Evolutionary conservation across 2,329 filamentous ascomycete species (phyloP).

Genomic region (Pestalotiopsis sp.): DNA sequence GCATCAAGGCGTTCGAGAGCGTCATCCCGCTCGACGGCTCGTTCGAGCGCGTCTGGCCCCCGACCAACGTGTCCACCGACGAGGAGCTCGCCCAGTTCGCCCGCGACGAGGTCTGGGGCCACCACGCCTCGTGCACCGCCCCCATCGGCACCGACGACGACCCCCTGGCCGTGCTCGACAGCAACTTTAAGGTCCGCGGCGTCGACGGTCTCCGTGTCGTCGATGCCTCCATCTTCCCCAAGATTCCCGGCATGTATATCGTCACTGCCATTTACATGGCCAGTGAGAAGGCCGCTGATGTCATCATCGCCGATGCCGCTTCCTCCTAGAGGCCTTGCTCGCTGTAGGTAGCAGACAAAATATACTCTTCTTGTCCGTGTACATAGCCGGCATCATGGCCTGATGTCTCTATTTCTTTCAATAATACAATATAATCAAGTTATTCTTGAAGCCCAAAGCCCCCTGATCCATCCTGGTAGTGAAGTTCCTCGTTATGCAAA

Average conservation of each 20-base stretch:
- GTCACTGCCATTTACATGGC: slow-evolving; percentile 55
- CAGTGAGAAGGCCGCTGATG: slow-evolving; percentile 63
- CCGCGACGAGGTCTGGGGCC: slow-evolving; percentile 40
- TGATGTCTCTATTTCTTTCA: neutral
- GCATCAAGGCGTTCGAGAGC: slow-evolving; percentile 41
- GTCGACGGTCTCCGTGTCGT: slow-evolving; percentile 60
- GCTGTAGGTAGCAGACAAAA: neutral
- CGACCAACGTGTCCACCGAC: slow-evolving; percentile 40
- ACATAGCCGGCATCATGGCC: neutral
- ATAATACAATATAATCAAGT: neutral
- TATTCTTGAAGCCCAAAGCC: neutral
- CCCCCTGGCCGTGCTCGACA: slow-evolving; percentile 58
- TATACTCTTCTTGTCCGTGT: neutral
- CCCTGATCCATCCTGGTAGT: neutral
- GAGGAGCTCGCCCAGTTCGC: slow-evolving; percentile 48
- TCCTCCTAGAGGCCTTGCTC: neutral
- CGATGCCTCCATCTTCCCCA: slow-evolving; percentile 60
- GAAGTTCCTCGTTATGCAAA: no score
- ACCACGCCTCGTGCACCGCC: slow-evolving; percentile 45
- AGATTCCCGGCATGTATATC: slow-evolving; percentile 45
- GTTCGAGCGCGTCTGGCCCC: slow-evolving; percentile 37
- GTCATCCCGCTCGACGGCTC: slow-evolving; percentile 39
- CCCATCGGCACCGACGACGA: slow-evolving; percentile 59
- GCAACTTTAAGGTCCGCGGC: slow-evolving; percentile 58
- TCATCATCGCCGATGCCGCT: slow-evolving; percentile 37